Evolutionary conservation across 176 grass and related monocot genomes (phyloP).

Genomic region (Bolboschoenus planiculmis): DNA sequence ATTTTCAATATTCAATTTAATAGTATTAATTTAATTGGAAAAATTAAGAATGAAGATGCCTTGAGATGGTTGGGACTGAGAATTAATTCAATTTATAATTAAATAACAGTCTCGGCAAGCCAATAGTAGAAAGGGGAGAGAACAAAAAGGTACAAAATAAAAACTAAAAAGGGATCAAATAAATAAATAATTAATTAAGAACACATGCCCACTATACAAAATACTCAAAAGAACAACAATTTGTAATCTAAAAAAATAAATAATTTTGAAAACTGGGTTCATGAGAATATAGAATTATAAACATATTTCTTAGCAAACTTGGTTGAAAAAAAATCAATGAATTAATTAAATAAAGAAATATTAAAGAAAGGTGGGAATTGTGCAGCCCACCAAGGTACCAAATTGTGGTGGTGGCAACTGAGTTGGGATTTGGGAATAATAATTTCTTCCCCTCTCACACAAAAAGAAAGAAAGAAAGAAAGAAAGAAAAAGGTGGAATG

Average conservation of each 20-base stretch:
- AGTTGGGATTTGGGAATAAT: not conserved
- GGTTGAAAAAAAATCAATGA: not conserved
- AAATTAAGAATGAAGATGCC: too few relatives aligned
- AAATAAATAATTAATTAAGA: not conserved
- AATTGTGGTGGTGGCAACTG: not conserved
- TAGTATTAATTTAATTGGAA: too few relatives aligned
- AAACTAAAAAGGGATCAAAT: too few relatives aligned
- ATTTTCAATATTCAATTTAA: too few relatives aligned
- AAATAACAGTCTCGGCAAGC: too few relatives aligned
- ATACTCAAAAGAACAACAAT: not conserved
- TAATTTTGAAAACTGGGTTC: too few relatives aligned
- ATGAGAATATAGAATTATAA: not conserved
- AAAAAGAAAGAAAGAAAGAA: not conserved
- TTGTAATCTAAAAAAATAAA: too few relatives aligned
- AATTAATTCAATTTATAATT: too few relatives aligned
- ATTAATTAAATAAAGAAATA: not conserved
- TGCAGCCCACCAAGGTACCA: not conserved
- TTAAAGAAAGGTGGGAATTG: not conserved
- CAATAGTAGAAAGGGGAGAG: too few relatives aligned
- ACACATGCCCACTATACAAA: not conserved
- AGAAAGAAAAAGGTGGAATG: not conserved
- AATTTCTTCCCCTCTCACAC: not conserved
- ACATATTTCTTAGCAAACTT: not conserved
- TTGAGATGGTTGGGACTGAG: too few relatives aligned
- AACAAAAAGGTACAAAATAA: too few relatives aligned